Conservation (phyloP, 208 protist species). For the Angomonas deanei region DNA sequence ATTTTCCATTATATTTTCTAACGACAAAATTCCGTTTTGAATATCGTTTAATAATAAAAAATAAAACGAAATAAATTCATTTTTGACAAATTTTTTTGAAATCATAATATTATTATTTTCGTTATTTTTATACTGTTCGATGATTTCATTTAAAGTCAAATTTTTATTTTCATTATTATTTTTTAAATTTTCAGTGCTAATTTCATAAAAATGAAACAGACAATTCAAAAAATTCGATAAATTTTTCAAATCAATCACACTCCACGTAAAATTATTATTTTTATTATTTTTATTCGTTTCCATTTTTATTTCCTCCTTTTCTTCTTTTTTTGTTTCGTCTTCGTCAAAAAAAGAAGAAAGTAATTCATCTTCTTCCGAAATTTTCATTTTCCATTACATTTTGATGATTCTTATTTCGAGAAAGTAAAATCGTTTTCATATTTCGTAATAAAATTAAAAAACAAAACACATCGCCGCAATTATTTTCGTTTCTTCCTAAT, state of each 20-base stretch:
- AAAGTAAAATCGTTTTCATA: background rate
- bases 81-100: background rate
- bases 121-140: conserved; percentile 1
- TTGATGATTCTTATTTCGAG: background rate
- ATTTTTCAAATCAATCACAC: background rate
- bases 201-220: background rate
- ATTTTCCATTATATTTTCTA: background rate
- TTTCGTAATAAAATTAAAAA: conserved; percentile 1
- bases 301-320: conserved; percentile 7
- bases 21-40: background rate
- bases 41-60: background rate
- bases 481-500: background rate
- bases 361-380: background rate
- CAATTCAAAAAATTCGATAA: background rate
- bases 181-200: background rate
- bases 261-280: background rate
- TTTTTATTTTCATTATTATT: conserved; percentile 4
- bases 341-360: background rate
- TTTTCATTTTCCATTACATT: background rate
- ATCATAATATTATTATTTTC: background rate
- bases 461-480: background rate
- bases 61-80: background rate
- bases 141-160: too few relatives aligned
- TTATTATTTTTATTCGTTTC: background rate
- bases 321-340: background rate